Evolutionary conservation across 2,329 filamentous ascomycete species (phyloP), one percentile per base, ranked within the genome.

Genomic region (Trichoderma sp.): DNA sequence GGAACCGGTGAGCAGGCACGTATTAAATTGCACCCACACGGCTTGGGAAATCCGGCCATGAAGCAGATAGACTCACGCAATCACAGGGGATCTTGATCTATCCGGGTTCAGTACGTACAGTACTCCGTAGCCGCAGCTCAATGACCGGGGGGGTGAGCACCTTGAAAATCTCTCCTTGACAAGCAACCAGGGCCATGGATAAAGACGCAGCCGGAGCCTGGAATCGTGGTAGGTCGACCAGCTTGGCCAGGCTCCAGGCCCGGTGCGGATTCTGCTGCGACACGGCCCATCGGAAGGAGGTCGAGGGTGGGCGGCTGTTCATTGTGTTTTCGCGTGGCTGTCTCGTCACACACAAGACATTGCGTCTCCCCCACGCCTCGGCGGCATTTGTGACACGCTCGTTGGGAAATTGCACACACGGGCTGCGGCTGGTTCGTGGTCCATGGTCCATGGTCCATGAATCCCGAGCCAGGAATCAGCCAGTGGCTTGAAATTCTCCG

Each of bases 1-100:
- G 72, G 69, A 71, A 73, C 71, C 72, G 72, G 72, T 74, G 72
- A 73, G 61, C 35, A 48, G 57, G 45, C 54, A 65, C 22, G 59
- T 69, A 69, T 45, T 45, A 25, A 42, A 73, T 70, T 71, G 53
- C 56, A 56, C 67, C 57, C 8, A 58, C 29, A 25, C 48, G 29
- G 48, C 25, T 25, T 66, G 35, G 32, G 34, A 54, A 50, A 19
- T 19, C 59, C 58, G 53, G 68, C 35, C 29, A 27, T 48, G 48
- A 35, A 27, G 9, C 45, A 37, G 59, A 53, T 57, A 52, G 48
- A 34, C 27, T 19, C 35, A 27, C 35, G 34, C 17, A 48, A 22
- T 34, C 50, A 64, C 61, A 45, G 35, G 61, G 50, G 52, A 65
- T 65, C 52, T 48, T 56, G 52, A 65, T 65, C 61, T 65, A 48